Percentiles rank a stretch among this genome's conserved stretches.
These are phyloP conservation scores for Pilaira anomala DNA, from an alignment of 192 early-diverging fungal genomes.

Conservation along the genomic window DNA sequence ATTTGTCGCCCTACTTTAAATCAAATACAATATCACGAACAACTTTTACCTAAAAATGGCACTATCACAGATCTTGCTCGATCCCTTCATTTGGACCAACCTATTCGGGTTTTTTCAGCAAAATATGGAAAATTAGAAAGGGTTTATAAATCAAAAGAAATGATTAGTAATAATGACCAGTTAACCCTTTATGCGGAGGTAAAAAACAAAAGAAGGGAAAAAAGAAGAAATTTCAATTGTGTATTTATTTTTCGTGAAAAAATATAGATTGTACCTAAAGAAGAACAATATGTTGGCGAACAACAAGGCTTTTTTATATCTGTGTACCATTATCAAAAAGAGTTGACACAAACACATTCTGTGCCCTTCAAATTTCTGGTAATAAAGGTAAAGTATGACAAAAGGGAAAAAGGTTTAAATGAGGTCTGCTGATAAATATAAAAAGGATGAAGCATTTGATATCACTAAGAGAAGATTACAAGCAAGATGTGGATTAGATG, in stretches of 20 bases:
- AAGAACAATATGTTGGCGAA: constrained; percentile 35
- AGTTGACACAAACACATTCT: constrained; percentile 65
- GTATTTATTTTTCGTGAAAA: background rate
- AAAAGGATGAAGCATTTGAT: constrained; percentile 62
- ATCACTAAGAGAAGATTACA: constrained; percentile 74
- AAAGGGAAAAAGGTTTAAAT: background rate
- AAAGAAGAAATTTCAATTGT: background rate
- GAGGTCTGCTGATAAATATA: too few species aligned
- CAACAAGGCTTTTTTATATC: constrained; percentile 44
- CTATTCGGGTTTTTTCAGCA: constrained; percentile 56
- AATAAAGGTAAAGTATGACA: constrained; percentile 31
- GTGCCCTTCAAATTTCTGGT: constrained; percentile 82
- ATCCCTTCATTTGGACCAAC: too few species aligned
- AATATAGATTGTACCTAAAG: constrained; percentile 41
- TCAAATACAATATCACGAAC: constrained; percentile 56
- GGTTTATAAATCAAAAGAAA: constrained; percentile 44
- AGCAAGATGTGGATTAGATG: constrained; percentile 64
- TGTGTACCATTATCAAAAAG: constrained; percentile 77
- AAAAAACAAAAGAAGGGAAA: background rate
- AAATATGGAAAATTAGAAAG: constrained; percentile 42
- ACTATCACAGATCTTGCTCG: too few species aligned
- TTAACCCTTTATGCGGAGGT: constrained; percentile 57
- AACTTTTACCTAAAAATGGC: constrained; percentile 78
- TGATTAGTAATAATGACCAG: constrained; percentile 32
- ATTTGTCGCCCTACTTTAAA: constrained; percentile 62